These are phyloP conservation scores for Claviceps sp. DNA, from an alignment of 2,329 filamentous ascomycete species.

Conservation along the genomic window DNA sequence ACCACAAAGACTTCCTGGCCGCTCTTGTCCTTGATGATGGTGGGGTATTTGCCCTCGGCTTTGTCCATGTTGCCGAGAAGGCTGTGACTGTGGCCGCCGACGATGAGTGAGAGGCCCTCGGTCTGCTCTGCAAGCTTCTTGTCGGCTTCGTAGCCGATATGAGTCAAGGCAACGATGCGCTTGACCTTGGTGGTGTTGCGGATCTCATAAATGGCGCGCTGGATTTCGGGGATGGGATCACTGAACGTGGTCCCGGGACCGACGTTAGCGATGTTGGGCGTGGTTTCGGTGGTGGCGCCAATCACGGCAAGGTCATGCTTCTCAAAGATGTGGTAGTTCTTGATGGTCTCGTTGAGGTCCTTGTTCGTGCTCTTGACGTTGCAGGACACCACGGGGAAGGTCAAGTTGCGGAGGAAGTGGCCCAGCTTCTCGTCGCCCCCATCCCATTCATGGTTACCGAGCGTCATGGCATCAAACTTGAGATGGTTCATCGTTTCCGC, in stretches of 20 bases:
- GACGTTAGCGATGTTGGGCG: conserved; percentile 41
- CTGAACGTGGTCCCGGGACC: conserved; percentile 44
- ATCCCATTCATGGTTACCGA: conserved; percentile 57
- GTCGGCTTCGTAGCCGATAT: conserved; percentile 54
- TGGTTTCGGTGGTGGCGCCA: conserved; percentile 33
- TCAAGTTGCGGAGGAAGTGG: conserved; percentile 47
- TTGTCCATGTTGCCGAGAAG: conserved; percentile 45
- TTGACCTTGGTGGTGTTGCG: conserved; percentile 47
- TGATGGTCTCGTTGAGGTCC: conserved; percentile 47
- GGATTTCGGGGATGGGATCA: conserved; percentile 43
- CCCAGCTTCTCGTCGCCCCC: conserved; percentile 49
- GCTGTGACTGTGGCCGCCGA: conserved; percentile 49
- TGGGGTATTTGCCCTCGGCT: conserved; percentile 48
- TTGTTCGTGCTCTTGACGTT: conserved; percentile 49
- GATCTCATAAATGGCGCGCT: conserved; percentile 49
- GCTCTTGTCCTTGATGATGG: conserved; percentile 44
- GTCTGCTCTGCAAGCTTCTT: conserved; percentile 45
- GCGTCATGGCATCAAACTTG: conserved; percentile 54
- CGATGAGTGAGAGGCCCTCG: conserved; percentile 52
- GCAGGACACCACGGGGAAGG: conserved; percentile 50
- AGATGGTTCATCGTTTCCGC: conserved; percentile 51
- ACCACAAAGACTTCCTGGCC: conserved; percentile 57
- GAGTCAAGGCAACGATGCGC: conserved; percentile 52
- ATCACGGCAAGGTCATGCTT: conserved; percentile 49
- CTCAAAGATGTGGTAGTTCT: conserved; percentile 52